Evolutionary conservation across 2,329 filamentous ascomycete genomes (phyloP).

Genomic region (Ceratocystis albifundus): DNA sequence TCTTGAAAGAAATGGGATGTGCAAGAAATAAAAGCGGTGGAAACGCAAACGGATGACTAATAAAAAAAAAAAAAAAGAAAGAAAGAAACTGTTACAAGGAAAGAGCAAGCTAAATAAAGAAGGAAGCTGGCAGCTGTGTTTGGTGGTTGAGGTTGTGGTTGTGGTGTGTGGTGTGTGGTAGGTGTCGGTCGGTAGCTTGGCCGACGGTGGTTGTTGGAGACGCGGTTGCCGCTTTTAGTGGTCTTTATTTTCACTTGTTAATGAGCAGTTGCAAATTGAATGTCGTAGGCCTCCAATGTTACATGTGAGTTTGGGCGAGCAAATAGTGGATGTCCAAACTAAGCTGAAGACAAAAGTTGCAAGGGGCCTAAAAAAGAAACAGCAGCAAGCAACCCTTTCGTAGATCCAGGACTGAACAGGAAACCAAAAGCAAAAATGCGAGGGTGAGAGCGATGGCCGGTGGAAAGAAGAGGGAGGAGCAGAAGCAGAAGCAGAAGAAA

Average conservation of each 20-base stretch:
- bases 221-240: background rate
- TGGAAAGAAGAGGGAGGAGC: background rate
- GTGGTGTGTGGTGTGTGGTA: too few relatives aligned
- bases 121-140: background rate
- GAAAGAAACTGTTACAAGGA: too few relatives aligned
- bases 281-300: background rate
- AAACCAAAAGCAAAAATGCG: background rate
- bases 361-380: background rate
- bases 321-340: background rate
- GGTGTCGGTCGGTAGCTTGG: background rate
- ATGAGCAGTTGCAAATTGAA: too few relatives aligned
- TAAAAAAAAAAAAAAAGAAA: too few relatives aligned
- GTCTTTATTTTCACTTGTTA: too few relatives aligned
- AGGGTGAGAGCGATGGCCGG: background rate
- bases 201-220: background rate
- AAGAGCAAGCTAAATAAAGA: too few relatives aligned
- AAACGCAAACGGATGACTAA: background rate
- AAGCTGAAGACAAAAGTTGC: background rate
- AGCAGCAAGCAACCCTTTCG: background rate
- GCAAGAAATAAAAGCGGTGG: background rate
- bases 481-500: background rate
- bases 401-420: background rate
- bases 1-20: background rate
- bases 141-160: background rate
- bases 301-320: background rate